phyloP scores from a whole-genome alignment of 2,329 filamentous ascomycete species.

The Basipetospora chlamydospora region DNA sequence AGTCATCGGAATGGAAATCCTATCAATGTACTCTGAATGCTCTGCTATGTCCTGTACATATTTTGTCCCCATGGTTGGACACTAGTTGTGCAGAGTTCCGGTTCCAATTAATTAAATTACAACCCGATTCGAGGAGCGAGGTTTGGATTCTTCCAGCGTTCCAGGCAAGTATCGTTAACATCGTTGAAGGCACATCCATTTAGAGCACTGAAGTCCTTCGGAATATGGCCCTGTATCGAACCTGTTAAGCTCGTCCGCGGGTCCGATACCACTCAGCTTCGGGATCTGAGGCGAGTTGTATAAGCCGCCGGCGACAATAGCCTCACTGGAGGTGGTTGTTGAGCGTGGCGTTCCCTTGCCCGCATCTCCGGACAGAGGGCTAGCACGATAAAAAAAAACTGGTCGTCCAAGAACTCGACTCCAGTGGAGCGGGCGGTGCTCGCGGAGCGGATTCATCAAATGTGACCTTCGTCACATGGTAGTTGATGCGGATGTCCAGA shows the following conservation, averaged over 20 bases:
- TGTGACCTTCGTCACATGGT: slow-evolving; percentile 18
- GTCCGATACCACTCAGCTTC: slow-evolving; percentile 22
- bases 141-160: too few species aligned
- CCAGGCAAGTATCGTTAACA: too few species aligned
- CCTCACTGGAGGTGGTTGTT: slow-evolving; percentile 15
- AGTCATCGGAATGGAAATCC: too few species aligned
- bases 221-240: too few species aligned
- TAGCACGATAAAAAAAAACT: slow-evolving; percentile 26
- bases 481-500: slow-evolving; percentile 19
- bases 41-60: too few species aligned
- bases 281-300: slow-evolving; percentile 22
- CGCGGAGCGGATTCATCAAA: slow-evolving; percentile 11
- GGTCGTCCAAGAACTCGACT: slow-evolving; percentile 19
- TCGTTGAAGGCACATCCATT: too few species aligned
- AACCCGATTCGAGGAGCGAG: too few species aligned
- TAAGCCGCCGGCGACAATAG: slow-evolving; percentile 21
- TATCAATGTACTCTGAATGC: too few species aligned
- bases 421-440: slow-evolving; percentile 17
- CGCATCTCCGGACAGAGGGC: slow-evolving; percentile 20
- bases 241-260: slow-evolving; percentile 14
- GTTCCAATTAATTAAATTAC: too few species aligned
- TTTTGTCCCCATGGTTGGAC: too few species aligned
- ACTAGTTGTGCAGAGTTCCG: too few species aligned
- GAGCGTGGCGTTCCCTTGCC: slow-evolving; percentile 10
- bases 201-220: too few species aligned